A percentile compares a stretch with the other conserved stretches of the same genome.
Conservation (phyloP, 352 stramenopile genomes). For the Phytopythium chamaehyphon region DNA sequence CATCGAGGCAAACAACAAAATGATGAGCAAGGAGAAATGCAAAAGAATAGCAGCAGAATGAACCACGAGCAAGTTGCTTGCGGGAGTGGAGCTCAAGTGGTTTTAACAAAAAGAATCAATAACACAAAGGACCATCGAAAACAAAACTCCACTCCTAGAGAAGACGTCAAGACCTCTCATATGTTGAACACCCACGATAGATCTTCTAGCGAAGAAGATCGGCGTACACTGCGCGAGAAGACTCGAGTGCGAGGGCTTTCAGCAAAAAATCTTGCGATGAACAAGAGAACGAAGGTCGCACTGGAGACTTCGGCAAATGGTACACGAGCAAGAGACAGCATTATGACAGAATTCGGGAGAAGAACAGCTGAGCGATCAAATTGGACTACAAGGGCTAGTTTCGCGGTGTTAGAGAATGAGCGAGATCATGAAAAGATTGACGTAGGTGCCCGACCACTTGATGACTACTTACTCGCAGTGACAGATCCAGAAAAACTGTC, state of each 20-base stretch:
- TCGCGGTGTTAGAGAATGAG: neutral
- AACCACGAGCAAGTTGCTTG: constrained; percentile 14
- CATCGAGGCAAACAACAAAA: constrained; percentile 5
- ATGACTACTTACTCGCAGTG: no score
- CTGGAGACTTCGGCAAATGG: no score
- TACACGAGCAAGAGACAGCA: neutral
- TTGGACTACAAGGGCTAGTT: neutral
- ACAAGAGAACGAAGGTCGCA: neutral
- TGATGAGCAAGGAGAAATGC: no score
- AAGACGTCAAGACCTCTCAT: constrained; percentile 7
- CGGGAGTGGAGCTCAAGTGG: constrained; percentile 35
- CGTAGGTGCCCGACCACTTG: no score
- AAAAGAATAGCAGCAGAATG: neutral
- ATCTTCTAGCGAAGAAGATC: neutral
- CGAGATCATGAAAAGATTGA: no score
- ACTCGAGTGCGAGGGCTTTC: neutral
- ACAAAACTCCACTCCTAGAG: neutral
- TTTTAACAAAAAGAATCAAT: constrained; percentile 25
- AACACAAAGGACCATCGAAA: constrained; percentile 12
- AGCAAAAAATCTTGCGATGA: neutral
- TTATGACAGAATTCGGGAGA: neutral
- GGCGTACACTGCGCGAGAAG: neutral
- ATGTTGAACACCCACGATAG: constrained; percentile 8
- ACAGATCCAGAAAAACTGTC: no score
- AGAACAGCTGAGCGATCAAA: constrained; percentile 1